These are phyloP conservation scores for Pelargonium australe DNA, from an alignment of 441 rosid species.

Conservation along the genomic window DNA sequence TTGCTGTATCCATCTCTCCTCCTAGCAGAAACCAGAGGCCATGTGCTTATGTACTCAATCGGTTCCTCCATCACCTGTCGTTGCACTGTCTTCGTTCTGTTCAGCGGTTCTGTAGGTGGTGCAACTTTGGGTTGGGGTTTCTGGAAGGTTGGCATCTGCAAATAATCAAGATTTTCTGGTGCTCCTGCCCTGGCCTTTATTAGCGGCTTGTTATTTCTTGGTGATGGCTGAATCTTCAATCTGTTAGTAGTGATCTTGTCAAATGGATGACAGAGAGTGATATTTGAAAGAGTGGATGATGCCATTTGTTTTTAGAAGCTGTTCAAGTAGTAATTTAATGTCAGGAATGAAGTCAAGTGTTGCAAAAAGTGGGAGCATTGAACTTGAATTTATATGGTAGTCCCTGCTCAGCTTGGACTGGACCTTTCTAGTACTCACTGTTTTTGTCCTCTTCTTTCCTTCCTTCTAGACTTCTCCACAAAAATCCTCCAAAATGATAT, in stretches of 20 bases:
- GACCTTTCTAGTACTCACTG: constrained; percentile 7
- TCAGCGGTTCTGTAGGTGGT: constrained; percentile 21
- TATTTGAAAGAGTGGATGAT: background rate
- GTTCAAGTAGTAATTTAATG: background rate
- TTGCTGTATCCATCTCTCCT: constrained; percentile 16
- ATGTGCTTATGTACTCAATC: background rate
- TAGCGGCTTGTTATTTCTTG: background rate
- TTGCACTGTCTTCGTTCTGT: constrained; percentile 22
- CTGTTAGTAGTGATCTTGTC: background rate
- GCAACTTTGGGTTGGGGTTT: constrained; percentile 8
- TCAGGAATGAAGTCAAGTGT: background rate
- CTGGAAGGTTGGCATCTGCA: constrained; percentile 10
- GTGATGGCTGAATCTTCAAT: background rate
- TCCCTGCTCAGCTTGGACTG: background rate
- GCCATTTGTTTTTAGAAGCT: constrained; percentile 7
- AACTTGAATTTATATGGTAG: constrained; percentile 1
- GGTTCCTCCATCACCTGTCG: constrained; percentile 25
- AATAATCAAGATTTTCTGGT: constrained; percentile 25
- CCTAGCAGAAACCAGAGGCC: no score
- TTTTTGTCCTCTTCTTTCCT: background rate
- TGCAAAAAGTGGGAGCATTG: background rate
- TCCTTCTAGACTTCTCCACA: constrained; percentile 13
- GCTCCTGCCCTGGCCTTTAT: constrained; percentile 12
- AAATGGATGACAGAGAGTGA: background rate
- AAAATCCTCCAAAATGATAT: background rate